Evolutionary conservation across 305 asterid genomes (phyloP), one percentile per base, ranked within the genome.

Genomic region (Fraxinus angustifolia): DNA sequence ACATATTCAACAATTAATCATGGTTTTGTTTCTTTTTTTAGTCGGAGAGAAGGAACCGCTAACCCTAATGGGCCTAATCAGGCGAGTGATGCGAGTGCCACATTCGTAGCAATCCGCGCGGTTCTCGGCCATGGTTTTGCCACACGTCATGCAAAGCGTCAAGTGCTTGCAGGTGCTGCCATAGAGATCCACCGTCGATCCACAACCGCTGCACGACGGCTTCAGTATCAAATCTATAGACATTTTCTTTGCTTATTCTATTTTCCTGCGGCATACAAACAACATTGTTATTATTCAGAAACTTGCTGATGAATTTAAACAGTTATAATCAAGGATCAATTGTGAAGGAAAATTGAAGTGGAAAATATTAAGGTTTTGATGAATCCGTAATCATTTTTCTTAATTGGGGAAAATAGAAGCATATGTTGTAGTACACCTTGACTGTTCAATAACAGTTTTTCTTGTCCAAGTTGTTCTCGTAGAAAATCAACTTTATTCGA

Each of bases 111-210:
- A 95, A 79, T 87, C 88, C 72, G 84, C 86, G 11, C 87, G 91
- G 56, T 86, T 88, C 90, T 91, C 88, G 2, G 97, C 97, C 97
- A 92, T 91, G 53, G 86, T 82, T 91, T 90, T 93, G 78, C 99
- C 99, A 79, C 99, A 95, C 10, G 87, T 88, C 74, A 90, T 81
- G 72, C 99, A 95, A 17, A 95, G 91, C 73, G 99, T 95, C 88
- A 95, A 81, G 80, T 95, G 99, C 92, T 93, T 95, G 94, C 99
- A 95, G 73, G 91, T 56, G 90, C 92, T 93, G 5, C 99, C 99
- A 77, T 93, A 95, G 78, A 95, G 92, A 82, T 92, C 98, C 85
- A 60, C 89, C 82, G 96, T 74, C 71, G 99, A 91, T n/a, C 98
- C 96, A 80, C 99, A 95, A 67, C 92, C 93, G 80, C 89, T 76